Evolutionary conservation across 2,329 filamentous ascomycete species (phyloP).

Genomic region (Pseudogymnoascus sp.): DNA sequence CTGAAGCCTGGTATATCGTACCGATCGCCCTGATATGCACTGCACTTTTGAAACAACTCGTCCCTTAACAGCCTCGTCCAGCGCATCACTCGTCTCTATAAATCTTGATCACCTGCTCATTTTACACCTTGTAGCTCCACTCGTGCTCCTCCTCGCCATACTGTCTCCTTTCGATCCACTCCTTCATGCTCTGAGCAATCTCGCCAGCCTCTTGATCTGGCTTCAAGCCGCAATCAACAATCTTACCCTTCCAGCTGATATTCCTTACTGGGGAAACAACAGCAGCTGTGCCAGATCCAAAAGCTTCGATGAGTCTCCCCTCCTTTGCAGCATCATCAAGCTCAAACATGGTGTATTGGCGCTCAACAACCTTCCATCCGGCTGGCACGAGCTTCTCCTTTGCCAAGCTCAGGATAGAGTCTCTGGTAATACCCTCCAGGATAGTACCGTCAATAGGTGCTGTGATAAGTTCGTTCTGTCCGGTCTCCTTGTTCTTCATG

Average conservation of each 20-base stretch:
- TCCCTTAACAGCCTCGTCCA: neutral
- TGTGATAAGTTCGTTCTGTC: constrained; percentile 87
- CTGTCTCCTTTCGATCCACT: constrained; percentile 93
- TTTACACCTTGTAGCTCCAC: constrained; percentile 61
- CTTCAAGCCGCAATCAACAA: constrained; percentile 75
- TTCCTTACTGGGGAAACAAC: constrained; percentile 84
- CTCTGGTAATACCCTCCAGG: constrained; percentile 85
- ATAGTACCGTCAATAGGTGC: constrained; percentile 95
- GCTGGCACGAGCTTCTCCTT: constrained; percentile 72
- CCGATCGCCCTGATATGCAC: neutral
- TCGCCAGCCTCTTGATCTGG: constrained; percentile 80
- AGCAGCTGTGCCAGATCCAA: constrained; percentile 87
- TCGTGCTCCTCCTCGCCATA: constrained; percentile 88
- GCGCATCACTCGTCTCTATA: neutral
- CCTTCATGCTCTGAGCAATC: constrained; percentile 79
- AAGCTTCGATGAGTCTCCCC: constrained; percentile 83
- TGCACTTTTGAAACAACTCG: neutral
- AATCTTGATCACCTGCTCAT: neutral
- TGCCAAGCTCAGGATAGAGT: constrained; percentile 81
- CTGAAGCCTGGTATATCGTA: constrained; percentile 6
- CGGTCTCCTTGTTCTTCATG: constrained; percentile 75
- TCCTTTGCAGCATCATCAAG: constrained; percentile 73
- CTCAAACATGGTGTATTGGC: constrained; percentile 87
- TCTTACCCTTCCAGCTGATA: constrained; percentile 78
- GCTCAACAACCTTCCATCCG: constrained; percentile 82